Percentiles rank a stretch among this genome's conserved stretches.
These are phyloP conservation scores for Fusarium verticillioides DNA, from an alignment of 2,329 filamentous ascomycete genomes.

Conservation along the genomic window DNA sequence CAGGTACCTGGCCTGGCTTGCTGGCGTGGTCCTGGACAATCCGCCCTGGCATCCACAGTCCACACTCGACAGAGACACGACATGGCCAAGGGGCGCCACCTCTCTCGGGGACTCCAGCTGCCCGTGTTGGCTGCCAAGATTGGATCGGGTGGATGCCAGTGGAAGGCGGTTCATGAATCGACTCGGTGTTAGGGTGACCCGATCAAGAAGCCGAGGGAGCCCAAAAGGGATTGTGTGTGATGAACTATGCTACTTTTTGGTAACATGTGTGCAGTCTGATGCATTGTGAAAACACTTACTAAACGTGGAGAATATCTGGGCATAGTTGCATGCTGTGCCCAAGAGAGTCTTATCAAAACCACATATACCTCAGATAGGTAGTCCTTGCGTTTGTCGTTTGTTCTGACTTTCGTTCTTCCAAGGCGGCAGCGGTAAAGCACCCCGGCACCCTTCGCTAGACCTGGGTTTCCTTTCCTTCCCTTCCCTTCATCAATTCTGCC, in stretches of 20 bases:
- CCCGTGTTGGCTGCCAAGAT: constrained; percentile 21
- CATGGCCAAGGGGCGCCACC: constrained; percentile 35
- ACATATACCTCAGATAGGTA: not conserved
- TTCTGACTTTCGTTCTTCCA: not conserved
- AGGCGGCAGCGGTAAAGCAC: not conserved
- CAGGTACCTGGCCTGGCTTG: constrained; percentile 25
- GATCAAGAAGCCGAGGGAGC: constrained; percentile 32
- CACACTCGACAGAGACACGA: constrained; percentile 19
- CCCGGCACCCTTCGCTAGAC: not conserved
- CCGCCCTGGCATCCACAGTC: constrained; percentile 23
- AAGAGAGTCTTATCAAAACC: not conserved
- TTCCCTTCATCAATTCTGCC: constrained; percentile 15
- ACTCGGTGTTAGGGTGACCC: constrained; percentile 16
- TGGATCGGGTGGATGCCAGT: constrained; percentile 31
- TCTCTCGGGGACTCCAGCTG: constrained; percentile 33
- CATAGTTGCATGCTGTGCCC: not conserved
- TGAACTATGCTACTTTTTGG: constrained; percentile 11
- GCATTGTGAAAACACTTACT: not conserved
- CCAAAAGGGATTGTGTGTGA: constrained; percentile 20
- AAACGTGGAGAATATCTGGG: not conserved
- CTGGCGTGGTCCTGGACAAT: constrained; percentile 15
- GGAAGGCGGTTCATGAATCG: constrained; percentile 30
- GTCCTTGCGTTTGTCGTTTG: not conserved
- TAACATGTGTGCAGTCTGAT: not conserved
- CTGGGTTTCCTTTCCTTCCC: constrained; percentile 2